These are phyloP conservation scores for Yarrowia porcina DNA, from an alignment of 805 yeast species.

Conservation along the genomic window DNA sequence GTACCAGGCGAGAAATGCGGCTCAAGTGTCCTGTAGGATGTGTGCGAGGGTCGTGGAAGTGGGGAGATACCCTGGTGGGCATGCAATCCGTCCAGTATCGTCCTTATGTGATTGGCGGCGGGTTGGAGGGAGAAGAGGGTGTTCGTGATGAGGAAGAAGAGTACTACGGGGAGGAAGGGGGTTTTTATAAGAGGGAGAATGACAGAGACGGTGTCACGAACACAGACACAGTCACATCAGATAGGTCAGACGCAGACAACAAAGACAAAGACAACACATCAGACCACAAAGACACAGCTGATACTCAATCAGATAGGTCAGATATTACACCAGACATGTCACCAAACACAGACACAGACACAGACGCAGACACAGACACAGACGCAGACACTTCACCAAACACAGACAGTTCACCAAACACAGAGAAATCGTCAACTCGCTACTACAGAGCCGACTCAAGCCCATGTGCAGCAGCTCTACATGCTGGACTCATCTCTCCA, in stretches of 20 bases:
- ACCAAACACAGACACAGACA: too few species aligned
- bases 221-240: too few species aligned
- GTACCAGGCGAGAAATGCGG: neutral
- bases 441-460: constrained; percentile 80
- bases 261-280: neutral
- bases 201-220: neutral
- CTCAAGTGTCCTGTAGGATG: constrained; percentile 87
- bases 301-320: too few species aligned
- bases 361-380: too few species aligned
- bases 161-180: neutral
- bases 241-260: too few species aligned
- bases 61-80: constrained; percentile 73
- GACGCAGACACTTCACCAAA: too few species aligned
- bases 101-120: constrained; percentile 68
- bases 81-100: constrained; percentile 61
- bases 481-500: constrained; percentile 75
- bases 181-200: neutral
- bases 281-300: too few species aligned
- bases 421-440: too few species aligned
- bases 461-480: constrained; percentile 87
- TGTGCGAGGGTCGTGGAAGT: constrained; percentile 71
- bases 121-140: constrained; percentile 45
- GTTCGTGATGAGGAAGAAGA: neutral
- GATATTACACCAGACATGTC: too few species aligned
- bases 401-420: too few species aligned